These are phyloP conservation scores for Spiromastix sp. DNA, from an alignment of 2,329 filamentous ascomycete genomes.

Conservation along the genomic window DNA sequence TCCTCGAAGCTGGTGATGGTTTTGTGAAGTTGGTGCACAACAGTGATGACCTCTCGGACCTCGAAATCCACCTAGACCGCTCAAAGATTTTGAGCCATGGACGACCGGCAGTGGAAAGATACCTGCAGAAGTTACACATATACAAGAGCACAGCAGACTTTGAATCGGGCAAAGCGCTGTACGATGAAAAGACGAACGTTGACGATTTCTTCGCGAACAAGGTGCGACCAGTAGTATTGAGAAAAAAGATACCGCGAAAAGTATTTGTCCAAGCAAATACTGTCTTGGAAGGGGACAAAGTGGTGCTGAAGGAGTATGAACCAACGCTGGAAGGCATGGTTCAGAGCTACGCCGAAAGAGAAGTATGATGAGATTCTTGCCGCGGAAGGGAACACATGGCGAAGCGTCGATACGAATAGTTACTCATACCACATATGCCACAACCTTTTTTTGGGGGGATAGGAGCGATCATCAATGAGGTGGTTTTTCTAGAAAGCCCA, in stretches of 20 bases:
- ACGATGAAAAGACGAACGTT: slow-evolving; percentile 73
- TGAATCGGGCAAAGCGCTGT: slow-evolving; percentile 65
- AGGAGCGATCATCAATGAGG: too few species aligned
- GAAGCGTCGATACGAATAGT: background rate
- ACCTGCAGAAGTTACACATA: slow-evolving; percentile 83
- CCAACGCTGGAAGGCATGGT: slow-evolving; percentile 71
- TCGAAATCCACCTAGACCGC: slow-evolving; percentile 74
- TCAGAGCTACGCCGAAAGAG: slow-evolving; percentile 62
- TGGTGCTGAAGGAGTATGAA: slow-evolving; percentile 77
- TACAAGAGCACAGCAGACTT: slow-evolving; percentile 88
- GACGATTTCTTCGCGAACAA: slow-evolving; percentile 75
- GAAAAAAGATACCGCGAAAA: slow-evolving; percentile 50
- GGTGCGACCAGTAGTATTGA: slow-evolving; percentile 56
- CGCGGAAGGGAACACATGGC: too few species aligned
- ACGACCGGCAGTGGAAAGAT: slow-evolving; percentile 70
- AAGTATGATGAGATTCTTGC: slow-evolving; percentile 20
- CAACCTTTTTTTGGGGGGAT: too few species aligned
- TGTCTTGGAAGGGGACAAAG: slow-evolving; percentile 56
- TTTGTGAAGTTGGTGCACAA: slow-evolving; percentile 74
- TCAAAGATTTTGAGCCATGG: slow-evolving; percentile 78
- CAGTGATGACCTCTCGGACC: slow-evolving; percentile 65
- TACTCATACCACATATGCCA: background rate
- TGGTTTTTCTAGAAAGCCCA: too few species aligned
- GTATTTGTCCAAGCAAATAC: slow-evolving; percentile 94
- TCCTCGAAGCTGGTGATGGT: slow-evolving; percentile 74